Evolutionary conservation across 768 basidiomycete genomes (phyloP), one percentile per base, ranked within the genome.

Genomic region (Termitomyces sp.): DNA sequence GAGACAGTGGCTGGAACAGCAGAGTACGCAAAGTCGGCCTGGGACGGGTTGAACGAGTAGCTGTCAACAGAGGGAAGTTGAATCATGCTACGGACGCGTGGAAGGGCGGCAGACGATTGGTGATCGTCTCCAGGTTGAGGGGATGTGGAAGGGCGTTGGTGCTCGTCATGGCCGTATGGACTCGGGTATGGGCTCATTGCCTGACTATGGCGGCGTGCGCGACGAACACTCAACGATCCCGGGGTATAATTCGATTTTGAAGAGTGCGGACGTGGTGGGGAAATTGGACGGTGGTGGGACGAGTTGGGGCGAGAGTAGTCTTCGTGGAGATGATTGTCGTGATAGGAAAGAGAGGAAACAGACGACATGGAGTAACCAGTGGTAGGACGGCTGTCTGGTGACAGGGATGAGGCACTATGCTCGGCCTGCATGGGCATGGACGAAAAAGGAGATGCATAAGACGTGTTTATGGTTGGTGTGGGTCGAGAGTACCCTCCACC

Each of bases 361-460:
- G 90, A 91, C 2, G 90, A 88, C 59, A 92, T 90, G 42, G 92
- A 92, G 73, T 94, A 94, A 18, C 92, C 90, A 0, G 92, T 92
- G 2, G 88, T 89, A 1, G 92, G 92, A 55, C 92, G 86, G 73
- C 90, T 91, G 71, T 94, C 92, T 6, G 92, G 92, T 4, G 92
- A 93, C 65, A 91, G 73, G 0, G 89, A 90, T 0, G 89, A 89
- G 39, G 85, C 85, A 61, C 84, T 84, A 66, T 88, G 86, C 63
- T 87, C 85, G 46, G 80, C 80, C 69, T 85, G 82, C 79, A 89
- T 81, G 45, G 86, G 85, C 78, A 89, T 81, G 35, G 81, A 84
- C 7, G 87, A 86, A 75, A 90, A 91, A 4, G 89, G 84, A 22
- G 85, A 83, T 8, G 80, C 81, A 67, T 91, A 91, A 12, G 87